phyloP scores from a whole-genome alignment of 2,329 filamentous ascomycete genomes.

The Metarhizium sp. region DNA sequence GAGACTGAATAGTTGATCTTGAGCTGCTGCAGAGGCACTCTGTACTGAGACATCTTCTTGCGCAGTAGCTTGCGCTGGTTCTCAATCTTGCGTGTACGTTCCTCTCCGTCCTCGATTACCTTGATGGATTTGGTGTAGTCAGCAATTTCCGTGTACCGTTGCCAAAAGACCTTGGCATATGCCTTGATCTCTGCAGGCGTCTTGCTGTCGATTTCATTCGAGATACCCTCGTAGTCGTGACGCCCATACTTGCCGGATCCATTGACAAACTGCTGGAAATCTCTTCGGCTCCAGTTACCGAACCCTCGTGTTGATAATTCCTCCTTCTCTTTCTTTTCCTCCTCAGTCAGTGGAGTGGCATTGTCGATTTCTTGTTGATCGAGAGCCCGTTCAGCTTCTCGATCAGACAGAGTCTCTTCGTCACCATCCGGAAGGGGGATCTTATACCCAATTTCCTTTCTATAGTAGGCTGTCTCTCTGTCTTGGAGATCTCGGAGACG shows the following conservation, averaged over 20 bases:
- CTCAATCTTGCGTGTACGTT: constrained; percentile 78
- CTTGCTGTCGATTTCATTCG: constrained; percentile 88
- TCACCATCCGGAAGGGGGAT: constrained; percentile 81
- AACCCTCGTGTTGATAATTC: constrained; percentile 77
- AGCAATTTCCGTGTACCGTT: constrained; percentile 80
- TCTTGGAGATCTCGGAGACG: constrained; percentile 84
- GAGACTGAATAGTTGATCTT: constrained; percentile 99
- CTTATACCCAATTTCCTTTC: constrained; percentile 95
- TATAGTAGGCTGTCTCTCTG: constrained; percentile 88
- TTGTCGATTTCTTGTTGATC: constrained; percentile 93
- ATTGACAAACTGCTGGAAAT: constrained; percentile 98
- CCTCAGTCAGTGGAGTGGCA: constrained; percentile 77
- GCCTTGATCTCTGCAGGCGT: constrained; percentile 73
- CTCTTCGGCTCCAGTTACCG: constrained; percentile 88
- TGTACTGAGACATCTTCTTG: constrained; percentile 93
- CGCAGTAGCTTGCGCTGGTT: constrained; percentile 87
- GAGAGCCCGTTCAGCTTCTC: constrained; percentile 76
- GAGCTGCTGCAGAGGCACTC: constrained; percentile 94
- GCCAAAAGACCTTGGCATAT: constrained; percentile 95
- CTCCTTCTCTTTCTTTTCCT: constrained; percentile 81
- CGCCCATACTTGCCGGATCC: constrained; percentile 89
- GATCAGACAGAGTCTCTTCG: constrained; percentile 76
- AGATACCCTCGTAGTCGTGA: constrained; percentile 74
- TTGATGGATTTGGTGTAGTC: constrained; percentile 85
- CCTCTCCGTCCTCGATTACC: constrained; percentile 86